These are phyloP conservation scores for Haplosporangium gracile DNA, from an alignment of 192 early-diverging fungal genomes.

Conservation along the genomic window DNA sequence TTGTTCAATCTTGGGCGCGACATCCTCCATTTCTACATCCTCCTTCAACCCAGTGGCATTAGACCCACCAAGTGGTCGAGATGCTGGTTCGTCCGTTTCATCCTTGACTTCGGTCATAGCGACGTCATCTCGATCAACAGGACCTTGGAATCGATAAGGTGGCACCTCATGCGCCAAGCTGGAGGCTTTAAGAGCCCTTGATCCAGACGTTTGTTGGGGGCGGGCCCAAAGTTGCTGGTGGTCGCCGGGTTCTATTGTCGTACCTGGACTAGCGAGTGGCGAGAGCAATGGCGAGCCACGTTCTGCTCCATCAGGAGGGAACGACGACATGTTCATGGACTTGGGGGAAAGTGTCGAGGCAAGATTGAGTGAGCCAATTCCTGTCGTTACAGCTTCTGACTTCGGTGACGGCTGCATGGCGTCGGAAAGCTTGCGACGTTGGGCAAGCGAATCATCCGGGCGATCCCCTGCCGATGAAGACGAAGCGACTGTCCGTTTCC, in stretches of 20 bases:
- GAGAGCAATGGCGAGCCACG: constrained; percentile 25
- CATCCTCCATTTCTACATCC: constrained; percentile 9
- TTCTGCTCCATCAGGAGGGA: neutral
- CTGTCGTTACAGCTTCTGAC: constrained; percentile 20
- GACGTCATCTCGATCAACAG: neutral
- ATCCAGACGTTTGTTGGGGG: neutral
- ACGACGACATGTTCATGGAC: neutral
- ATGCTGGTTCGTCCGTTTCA: neutral
- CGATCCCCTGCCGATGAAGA: constrained; percentile 9
- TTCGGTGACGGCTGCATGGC: constrained; percentile 17
- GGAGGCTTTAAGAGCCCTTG: neutral
- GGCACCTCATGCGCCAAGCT: constrained; percentile 5
- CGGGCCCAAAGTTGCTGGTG: neutral
- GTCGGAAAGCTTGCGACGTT: constrained; percentile 45
- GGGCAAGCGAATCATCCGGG: constrained; percentile 23
- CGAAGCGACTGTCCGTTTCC: constrained; percentile 25
- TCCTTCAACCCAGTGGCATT: neutral
- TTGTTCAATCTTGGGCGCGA: neutral
- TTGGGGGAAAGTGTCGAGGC: constrained; percentile 13
- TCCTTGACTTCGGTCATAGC: neutral
- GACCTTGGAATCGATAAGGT: neutral
- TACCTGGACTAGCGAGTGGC: constrained; percentile 16
- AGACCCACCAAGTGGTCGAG: neutral
- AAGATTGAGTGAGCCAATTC: constrained; percentile 9
- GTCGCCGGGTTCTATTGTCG: neutral